These are phyloP conservation scores for Vigna nakashimae DNA, from an alignment of 306 rosid species.

Conservation along the genomic window DNA sequence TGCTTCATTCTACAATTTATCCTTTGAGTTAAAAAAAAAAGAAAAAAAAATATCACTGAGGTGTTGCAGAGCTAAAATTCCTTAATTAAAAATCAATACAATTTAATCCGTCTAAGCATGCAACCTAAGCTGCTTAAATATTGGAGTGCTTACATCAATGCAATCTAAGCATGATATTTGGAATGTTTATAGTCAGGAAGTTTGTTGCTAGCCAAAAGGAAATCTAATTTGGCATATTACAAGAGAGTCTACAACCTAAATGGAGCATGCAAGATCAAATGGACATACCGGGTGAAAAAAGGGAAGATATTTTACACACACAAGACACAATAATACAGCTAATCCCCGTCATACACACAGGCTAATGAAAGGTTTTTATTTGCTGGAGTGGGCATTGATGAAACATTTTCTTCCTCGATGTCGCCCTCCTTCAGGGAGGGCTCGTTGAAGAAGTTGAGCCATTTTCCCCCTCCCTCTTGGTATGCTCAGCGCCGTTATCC, in stretches of 20 bases:
- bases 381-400: conserved; percentile 43
- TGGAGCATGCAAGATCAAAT: conserved; percentile 16
- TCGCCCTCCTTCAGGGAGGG: conserved; percentile 57
- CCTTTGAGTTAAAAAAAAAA: not conserved
- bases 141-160: not conserved
- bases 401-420: conserved; percentile 36
- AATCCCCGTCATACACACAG: conserved; percentile 14
- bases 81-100: not conserved
- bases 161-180: not conserved
- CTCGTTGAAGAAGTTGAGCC: conserved; percentile 51
- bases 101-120: conserved; percentile 1
- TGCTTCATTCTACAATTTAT: not conserved
- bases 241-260: conserved; percentile 35
- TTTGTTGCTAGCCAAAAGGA: not conserved
- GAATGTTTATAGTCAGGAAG: not conserved
- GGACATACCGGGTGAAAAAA: not conserved
- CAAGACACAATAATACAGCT: conserved; percentile 15
- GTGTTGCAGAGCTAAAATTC: not conserved
- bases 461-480: conserved; percentile 24
- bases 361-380: conserved; percentile 45
- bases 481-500: conserved; percentile 40
- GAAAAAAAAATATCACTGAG: not conserved
- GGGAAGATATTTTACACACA: conserved; percentile 27
- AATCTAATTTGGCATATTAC: conserved; percentile 19
- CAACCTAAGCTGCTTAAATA: conserved; percentile 3